These are phyloP conservation scores for Vanilla planifolia DNA, from an alignment of 106 monocot species.

Conservation along the genomic window DNA sequence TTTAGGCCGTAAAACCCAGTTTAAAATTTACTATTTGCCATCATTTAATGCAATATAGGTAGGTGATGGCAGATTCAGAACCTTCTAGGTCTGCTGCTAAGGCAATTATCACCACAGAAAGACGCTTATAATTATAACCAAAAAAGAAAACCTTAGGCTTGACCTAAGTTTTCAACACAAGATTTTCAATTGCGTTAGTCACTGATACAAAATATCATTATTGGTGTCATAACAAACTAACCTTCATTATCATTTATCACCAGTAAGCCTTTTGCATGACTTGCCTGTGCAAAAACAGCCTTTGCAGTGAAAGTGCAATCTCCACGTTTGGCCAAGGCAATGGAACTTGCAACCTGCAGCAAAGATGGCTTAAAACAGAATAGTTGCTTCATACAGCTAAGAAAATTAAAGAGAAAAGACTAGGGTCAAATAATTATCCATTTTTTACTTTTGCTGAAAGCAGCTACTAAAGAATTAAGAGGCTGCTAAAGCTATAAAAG, in stretches of 20 bases:
- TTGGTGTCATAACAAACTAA: conserved; percentile 5
- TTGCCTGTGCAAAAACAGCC: conserved; percentile 69
- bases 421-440: no score
- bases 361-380: neutral
- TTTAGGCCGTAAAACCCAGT: no score
- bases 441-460: no score
- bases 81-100: neutral
- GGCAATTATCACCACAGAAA: neutral
- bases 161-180: neutral
- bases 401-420: no score
- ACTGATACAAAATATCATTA: neutral
- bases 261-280: conserved; percentile 75
- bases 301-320: conserved; percentile 80
- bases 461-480: no score
- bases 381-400: neutral
- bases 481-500: no score
- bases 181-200: neutral
- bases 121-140: neutral
- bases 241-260: conserved; percentile 97
- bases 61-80: no score
- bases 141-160: neutral
- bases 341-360: conserved; percentile 56
- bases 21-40: no score
- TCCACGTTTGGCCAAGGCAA: conserved; percentile 75
- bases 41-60: no score